Percentiles rank a stretch among this genome's conserved stretches.
Evolutionary conservation across 768 basidiomycete species (phyloP).

Genomic region (Collybia mongolica): DNA sequence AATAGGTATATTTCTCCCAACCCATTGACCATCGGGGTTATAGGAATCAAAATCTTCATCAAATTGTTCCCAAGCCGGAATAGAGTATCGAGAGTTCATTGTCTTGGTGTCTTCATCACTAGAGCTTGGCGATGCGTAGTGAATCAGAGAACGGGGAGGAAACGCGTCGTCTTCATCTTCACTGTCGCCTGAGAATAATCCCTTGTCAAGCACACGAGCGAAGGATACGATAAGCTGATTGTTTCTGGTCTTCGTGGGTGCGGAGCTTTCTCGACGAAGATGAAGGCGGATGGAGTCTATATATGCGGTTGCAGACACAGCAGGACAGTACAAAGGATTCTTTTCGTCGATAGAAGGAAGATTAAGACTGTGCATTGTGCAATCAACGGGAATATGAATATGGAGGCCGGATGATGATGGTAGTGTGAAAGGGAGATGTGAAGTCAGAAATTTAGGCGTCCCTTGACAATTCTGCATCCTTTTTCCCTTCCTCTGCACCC

Average conservation of each 20-base stretch:
- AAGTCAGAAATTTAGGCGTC: no score
- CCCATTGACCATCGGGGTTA: conserved; percentile 12
- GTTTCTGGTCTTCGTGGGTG: conserved; percentile 10
- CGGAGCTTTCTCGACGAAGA: conserved; percentile 16
- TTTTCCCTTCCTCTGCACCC: no score
- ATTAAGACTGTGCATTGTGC: neutral
- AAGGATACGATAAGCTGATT: conserved; percentile 28
- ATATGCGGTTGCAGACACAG: conserved; percentile 44
- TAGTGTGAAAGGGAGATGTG: no score
- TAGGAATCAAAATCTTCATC: neutral
- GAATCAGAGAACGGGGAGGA: neutral
- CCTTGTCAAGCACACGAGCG: conserved; percentile 28
- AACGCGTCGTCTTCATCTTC: conserved; percentile 2
- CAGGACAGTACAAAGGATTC: conserved; percentile 61
- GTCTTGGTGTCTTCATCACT: conserved; percentile 9
- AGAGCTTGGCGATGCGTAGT: conserved; percentile 1
- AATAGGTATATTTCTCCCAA: conserved; percentile 4
- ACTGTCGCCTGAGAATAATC: conserved; percentile 20
- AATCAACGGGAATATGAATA: neutral
- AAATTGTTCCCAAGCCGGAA: conserved; percentile 17
- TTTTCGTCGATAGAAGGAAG: conserved; percentile 44
- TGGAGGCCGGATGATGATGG: no score
- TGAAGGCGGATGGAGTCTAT: conserved; percentile 41
- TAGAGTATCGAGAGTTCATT: conserved; percentile 5
- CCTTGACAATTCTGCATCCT: no score